Percentiles rank a stretch among this genome's conserved stretches.
phyloP scores from a whole-genome alignment of 2,329 filamentous ascomycete genomes.

The Pestalotiopsis sp. region DNA sequence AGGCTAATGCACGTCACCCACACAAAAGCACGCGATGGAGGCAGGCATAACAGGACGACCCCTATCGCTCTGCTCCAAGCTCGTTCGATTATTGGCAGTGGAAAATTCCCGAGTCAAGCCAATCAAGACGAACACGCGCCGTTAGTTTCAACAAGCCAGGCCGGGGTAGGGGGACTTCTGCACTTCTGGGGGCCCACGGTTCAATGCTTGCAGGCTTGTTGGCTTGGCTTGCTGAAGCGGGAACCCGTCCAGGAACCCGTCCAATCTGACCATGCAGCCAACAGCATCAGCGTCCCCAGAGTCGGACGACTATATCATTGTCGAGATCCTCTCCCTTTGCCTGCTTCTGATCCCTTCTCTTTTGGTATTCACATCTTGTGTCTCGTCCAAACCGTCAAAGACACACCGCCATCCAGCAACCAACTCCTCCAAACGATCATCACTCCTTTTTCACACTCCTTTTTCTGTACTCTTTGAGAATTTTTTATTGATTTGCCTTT shows the following conservation, averaged over 20 bases:
- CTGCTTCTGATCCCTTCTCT: neutral
- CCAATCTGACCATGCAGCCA: neutral
- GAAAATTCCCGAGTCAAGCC: conserved; percentile 6
- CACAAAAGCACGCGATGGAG: neutral
- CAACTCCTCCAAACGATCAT: neutral
- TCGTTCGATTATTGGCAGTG: neutral
- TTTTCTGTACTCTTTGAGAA: neutral
- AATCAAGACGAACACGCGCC: conserved; percentile 10
- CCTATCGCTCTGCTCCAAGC: neutral
- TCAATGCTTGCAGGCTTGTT: neutral
- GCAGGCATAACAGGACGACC: neutral
- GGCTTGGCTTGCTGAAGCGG: neutral
- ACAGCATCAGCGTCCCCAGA: neutral
- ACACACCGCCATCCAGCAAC: neutral
- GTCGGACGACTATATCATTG: conserved; percentile 6
- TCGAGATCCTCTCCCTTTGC: neutral
- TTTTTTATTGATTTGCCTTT: neutral
- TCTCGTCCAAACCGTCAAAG: neutral
- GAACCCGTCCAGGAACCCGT: neutral
- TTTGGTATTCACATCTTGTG: conserved; percentile 9
- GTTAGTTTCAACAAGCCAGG: conserved; percentile 7
- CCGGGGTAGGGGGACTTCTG: neutral
- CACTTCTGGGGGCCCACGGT: neutral
- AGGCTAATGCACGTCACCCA: conserved; percentile 11
- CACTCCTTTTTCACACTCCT: conserved; percentile 9